Conservation (phyloP, 163 green algal genomes). For the Scenedesmus sp. region DNA sequence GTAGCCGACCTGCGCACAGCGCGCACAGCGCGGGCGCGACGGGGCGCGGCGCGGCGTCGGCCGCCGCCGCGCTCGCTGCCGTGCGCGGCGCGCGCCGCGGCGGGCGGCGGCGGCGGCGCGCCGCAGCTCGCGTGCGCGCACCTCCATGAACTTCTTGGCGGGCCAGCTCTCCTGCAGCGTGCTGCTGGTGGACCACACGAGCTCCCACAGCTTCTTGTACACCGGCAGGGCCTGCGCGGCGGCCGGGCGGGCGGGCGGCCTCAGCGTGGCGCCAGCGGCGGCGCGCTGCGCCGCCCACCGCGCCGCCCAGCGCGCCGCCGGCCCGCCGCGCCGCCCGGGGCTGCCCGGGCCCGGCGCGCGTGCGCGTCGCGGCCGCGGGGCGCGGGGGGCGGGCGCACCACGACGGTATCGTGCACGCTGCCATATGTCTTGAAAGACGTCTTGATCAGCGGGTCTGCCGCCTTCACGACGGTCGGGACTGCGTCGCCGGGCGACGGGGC, state of each 20-base stretch:
- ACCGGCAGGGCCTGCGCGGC: conserved; percentile 18
- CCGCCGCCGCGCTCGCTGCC: no score
- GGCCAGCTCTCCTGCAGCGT: not conserved
- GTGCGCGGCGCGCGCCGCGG: no score
- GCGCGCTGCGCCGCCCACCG: not conserved
- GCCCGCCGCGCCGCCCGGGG: no score
- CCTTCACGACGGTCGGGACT: conserved; percentile 36
- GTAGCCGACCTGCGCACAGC: no score
- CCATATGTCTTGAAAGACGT: conserved; percentile 34
- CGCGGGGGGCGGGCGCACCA: conserved; percentile 17
- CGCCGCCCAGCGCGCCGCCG: no score
- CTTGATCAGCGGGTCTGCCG: conserved; percentile 35
- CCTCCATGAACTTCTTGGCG: not conserved
- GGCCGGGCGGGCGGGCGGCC: not conserved
- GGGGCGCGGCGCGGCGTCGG: no score
- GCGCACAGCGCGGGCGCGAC: no score
- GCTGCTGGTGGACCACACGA: conserved; percentile 12
- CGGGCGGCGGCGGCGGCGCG: no score
- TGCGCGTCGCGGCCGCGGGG: no score
- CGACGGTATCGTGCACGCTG: conserved; percentile 39
- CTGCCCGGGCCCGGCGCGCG: no score
- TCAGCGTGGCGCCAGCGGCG: not conserved
- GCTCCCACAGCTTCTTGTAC: conserved; percentile 44
- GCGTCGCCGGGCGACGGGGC: not conserved
- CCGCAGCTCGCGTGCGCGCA: no score